Percentiles rank a stretch among this genome's conserved stretches.
Evolutionary conservation across 257 asterid genomes (phyloP).

Genomic region (Solanum pimpinellifolium): DNA sequence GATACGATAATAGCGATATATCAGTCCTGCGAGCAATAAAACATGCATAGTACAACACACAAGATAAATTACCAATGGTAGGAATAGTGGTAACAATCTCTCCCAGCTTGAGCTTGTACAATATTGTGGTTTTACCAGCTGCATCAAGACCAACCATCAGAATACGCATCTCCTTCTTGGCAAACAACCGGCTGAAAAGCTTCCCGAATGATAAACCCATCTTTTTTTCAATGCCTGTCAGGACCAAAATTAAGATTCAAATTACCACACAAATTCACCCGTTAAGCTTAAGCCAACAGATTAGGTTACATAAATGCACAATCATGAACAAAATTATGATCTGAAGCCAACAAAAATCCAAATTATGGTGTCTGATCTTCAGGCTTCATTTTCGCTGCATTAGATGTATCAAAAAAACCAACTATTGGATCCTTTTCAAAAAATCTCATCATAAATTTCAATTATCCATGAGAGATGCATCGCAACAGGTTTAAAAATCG

Average conservation of each 20-base stretch:
- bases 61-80: conserved; percentile 51
- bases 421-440: no score
- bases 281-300: neutral
- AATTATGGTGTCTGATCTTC: neutral
- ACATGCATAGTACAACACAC: neutral
- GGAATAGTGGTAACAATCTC: conserved; percentile 73
- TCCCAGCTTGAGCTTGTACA: conserved; percentile 81
- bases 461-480: neutral
- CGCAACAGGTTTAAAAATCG: neutral
- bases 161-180: conserved; percentile 76
- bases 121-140: conserved; percentile 79
- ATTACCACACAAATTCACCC: neutral
- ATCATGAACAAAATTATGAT: neutral
- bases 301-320: neutral
- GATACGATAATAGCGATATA: neutral
- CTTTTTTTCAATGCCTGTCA: conserved; percentile 16
- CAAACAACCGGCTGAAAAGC: conserved; percentile 69
- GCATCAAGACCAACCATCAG: conserved; percentile 87
- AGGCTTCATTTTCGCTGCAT: neutral
- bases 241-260: conserved; percentile 5
- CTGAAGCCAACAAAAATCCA: neutral
- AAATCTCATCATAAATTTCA: neutral
- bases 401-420: neutral
- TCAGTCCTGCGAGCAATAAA: neutral
- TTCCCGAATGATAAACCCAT: conserved; percentile 80